Evolutionary conservation across 2,329 filamentous ascomycete genomes (phyloP), one percentile per base, ranked within the genome.

Genomic region (Fusarium succisae): DNA sequence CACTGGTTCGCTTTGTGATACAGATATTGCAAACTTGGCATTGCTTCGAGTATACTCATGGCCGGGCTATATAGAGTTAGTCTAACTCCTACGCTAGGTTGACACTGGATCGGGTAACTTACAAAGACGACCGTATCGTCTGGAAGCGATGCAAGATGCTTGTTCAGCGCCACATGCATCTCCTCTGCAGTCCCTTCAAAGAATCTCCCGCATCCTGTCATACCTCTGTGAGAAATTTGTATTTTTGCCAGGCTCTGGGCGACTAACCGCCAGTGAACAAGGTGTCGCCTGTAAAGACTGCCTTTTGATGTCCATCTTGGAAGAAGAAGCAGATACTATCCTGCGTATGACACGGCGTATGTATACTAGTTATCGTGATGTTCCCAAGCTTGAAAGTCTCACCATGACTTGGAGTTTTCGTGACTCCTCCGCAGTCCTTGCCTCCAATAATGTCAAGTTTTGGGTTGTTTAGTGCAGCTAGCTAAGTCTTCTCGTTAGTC

Each of bases 301-400:
- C 54, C 15, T 45, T 56, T 30, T 32, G 38, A 8, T 56, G 13
- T 7, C 28, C 28, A 32, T 45, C 38, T 26, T 44, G 38, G 38
- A 56, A 56, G 26, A 56, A 56, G 22, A 56, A 56, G 8, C 54
- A 56, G 17, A 56, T 56, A 5, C 54, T 56, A 30, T 56, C 38
- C 17, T 56, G 54, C 4, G 54, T 56, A 45, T 56, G 54, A 22
- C 54, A 56, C 0, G 54, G 54, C 0, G 54, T 56, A 32, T 56
- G 22, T 26, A 56, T 12, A 45, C 38, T 44, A 8, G 54, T 56
- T 32, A 45, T 45, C 2, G 54, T 13, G 22, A 56, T 56, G 28
- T 44, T 45, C 5, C 54, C 28, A 30, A 56, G 28, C 9, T 32
- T 56, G 22, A 56, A 56, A 3, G 12, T 22, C 22, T 56, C 38